Evolutionary conservation across 2,329 filamentous ascomycete species (phyloP).

Genomic region (Pseudogymnoascus sp.): DNA sequence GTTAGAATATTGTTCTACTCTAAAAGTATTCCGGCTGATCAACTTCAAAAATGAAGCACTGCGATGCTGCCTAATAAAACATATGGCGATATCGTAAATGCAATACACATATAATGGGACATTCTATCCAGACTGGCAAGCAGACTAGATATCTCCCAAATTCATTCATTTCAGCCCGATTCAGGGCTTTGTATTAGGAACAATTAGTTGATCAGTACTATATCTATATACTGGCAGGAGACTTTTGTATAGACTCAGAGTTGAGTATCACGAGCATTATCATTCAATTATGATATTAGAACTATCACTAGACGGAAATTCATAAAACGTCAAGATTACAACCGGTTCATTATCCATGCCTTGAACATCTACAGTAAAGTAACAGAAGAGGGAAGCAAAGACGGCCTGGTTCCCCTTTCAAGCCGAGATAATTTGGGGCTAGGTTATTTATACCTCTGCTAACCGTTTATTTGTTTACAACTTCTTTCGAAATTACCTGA

Average conservation of each 20-base stretch:
- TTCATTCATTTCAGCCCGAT: not conserved
- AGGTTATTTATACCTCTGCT: not conserved
- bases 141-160: not conserved
- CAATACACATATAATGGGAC: not conserved
- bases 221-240: not conserved
- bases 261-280: not conserved
- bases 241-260: not conserved
- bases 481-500: not conserved
- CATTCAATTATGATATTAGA: not conserved
- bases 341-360: not conserved
- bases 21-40: not conserved
- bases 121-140: not conserved
- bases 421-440: not conserved
- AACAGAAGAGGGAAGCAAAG: not conserved
- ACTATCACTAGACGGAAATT: too few relatives aligned
- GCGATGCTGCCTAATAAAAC: slow-evolving; percentile 1
- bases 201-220: not conserved
- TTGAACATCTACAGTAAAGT: not conserved
- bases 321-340: not conserved
- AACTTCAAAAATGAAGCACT: not conserved
- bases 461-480: not conserved
- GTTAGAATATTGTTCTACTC: not conserved
- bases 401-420: not conserved
- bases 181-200: not conserved
- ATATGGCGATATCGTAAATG: not conserved